Conservation (phyloP, 371 early-diverging fungal genomes). For the Cokeromyces recurvatus region DNA sequence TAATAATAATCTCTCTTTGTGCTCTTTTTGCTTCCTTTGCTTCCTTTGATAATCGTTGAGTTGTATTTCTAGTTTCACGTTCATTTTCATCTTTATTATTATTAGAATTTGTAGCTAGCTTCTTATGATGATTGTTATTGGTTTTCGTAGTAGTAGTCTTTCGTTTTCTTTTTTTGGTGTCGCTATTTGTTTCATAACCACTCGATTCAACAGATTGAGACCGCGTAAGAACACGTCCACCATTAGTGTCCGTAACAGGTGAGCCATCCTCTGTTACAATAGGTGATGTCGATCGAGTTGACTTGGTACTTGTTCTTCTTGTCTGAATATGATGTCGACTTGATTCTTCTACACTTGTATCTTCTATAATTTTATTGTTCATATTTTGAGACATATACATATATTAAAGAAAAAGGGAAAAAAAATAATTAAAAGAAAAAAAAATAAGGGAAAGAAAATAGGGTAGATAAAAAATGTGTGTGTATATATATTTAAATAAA, state of each 20-base stretch:
- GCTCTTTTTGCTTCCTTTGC: slow-evolving; percentile 22
- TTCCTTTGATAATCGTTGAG: slow-evolving; percentile 18
- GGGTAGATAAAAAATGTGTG: too few relatives aligned
- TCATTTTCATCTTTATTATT: slow-evolving; percentile 15
- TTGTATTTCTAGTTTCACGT: slow-evolving; percentile 19
- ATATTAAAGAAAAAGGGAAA: too few relatives aligned
- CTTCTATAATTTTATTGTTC: too few relatives aligned
- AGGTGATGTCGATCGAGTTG: slow-evolving; percentile 19
- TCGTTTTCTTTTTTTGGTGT: slow-evolving; percentile 16
- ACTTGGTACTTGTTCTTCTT: slow-evolving; percentile 10
- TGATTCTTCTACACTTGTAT: too few relatives aligned
- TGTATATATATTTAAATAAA: too few relatives aligned
- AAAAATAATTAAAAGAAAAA: too few relatives aligned
- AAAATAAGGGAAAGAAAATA: too few relatives aligned
- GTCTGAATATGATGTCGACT: too few relatives aligned
- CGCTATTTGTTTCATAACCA: slow-evolving; percentile 18
- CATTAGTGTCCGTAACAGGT: background rate
- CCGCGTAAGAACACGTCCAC: slow-evolving; percentile 17
- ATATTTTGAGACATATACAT: too few relatives aligned
- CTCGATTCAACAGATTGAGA: slow-evolving; percentile 26
- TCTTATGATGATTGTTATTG: background rate
- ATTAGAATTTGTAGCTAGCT: background rate
- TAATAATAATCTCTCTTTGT: slow-evolving; percentile 18
- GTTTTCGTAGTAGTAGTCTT: slow-evolving; percentile 1
- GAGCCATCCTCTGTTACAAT: slow-evolving; percentile 7